Evolutionary conservation across 2,329 filamentous ascomycete species (phyloP), one percentile per base, ranked within the genome.

Genomic region (Xylariaceae sp.): DNA sequence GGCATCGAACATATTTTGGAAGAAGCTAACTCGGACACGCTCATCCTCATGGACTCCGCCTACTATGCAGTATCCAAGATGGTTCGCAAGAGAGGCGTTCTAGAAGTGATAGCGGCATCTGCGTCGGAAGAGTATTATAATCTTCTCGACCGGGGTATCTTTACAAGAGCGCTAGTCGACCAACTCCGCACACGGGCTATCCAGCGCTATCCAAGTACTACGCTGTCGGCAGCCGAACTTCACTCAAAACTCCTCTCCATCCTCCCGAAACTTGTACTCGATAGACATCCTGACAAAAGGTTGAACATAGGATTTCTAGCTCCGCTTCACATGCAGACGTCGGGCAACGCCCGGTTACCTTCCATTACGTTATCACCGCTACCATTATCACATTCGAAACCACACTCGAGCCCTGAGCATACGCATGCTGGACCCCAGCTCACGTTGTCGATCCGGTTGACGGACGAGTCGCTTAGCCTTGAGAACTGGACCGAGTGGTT

Each of bases 401-500:
- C 53, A 11, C 56, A 50, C 44, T 74, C 76, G 43, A 75, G 75
- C n/a, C 76, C 74, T 58, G 33, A 56, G 50, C 41, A 7, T 26
- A 18, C 46, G 4, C 45, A 49, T 6, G 60, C 64, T 9, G 73
- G 72, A 8, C 72, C 77, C 2, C 77, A 80, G 49, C 57, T 84
- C 29, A 77, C 76, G 45, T 64, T 85, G 6, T 78, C 76, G 8
- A 74, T 84, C 49, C 73, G 76, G 21, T 67, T 84, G 35, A 73
- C 74, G 2, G 80, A 82, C 33, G 79, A 81, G 20, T 73, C 74
- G 24, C 68, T 82, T 54, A 77, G 81, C 55, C 65, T 78, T 47
- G 80, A 84, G 44, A 77, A 70, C 49, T 83, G 81, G 81, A 73
- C 77, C 48, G 81, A 84, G 62, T 84, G 81, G 81, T 67, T 85